phyloP scores from a whole-genome alignment of 2,329 filamentous ascomycete genomes.

The Hypoxylon sp. region DNA sequence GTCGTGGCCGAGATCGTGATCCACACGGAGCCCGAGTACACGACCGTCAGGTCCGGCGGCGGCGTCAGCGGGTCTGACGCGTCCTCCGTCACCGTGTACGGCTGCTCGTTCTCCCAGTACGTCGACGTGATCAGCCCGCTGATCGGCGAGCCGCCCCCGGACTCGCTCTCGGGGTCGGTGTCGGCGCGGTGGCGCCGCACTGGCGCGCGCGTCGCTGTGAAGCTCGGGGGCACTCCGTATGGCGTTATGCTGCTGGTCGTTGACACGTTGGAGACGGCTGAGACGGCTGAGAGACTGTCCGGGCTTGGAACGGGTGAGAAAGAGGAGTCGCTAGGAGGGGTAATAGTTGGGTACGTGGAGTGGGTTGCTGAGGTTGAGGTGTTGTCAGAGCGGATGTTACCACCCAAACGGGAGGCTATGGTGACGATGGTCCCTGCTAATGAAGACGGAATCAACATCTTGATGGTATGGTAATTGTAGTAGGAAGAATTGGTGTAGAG shows the following conservation, averaged over 20 bases:
- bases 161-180: no score
- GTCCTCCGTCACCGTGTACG: constrained; percentile 18
- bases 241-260: no score
- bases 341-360: not conserved
- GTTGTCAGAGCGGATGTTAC: not conserved
- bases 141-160: no score
- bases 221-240: no score
- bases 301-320: not conserved
- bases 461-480: not conserved
- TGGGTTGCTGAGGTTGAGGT: not conserved
- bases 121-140: constrained; percentile 5
- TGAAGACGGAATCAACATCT: constrained; percentile 1
- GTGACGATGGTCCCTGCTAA: not conserved
- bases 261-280: no score
- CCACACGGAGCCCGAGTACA: not conserved
- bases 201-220: no score
- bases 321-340: not conserved
- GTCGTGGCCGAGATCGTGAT: not conserved
- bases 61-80: no score
- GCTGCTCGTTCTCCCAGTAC: not conserved
- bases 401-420: not conserved
- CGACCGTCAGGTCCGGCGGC: no score
- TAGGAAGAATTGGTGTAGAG: not conserved
- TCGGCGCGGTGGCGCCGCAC: not conserved
- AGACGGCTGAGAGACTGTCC: no score